Base-by-base conservation (phyloP, 2,329 filamentous ascomycete genomes). In the Pleomassaria siparia region DNA sequence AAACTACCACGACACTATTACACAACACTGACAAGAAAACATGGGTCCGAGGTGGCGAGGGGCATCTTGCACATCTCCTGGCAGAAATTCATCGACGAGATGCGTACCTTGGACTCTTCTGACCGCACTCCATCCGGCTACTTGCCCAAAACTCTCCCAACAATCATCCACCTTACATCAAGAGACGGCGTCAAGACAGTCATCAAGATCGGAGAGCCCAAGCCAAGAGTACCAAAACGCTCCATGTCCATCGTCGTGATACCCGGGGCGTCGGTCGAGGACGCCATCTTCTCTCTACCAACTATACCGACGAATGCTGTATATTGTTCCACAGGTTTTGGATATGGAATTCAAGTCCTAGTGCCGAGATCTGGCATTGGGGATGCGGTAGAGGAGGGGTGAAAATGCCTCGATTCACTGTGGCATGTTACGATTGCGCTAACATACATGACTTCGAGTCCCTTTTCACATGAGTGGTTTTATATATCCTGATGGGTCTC, bases 241-340 rank as follows among this genome's bases (percentile, higher is more conserved):
- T 39, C 71, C 15, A 64, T 72, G 8, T 74, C 58, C 50, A 67
- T 86, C 5, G 76, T 86, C 50, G 77, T 86, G 74, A 74, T 86
- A 36, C 82, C 83, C 0, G 84, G 83, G 16, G 82, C 82, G 0
- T 74, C 80, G 1, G 83, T 86, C 1, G 80, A 85, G 61, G 80
- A 86, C 55, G 78, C 82, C 52, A 83, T 86, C 44, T 86, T 75
- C 52, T 77, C 83, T 0, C 72, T 84, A 22, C 82, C 83, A 2
- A 86, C 83, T 2, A 83, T 86, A 45, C 74, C 76, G n/a, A 78
- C 77, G 53, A 85, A 86, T 61, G 76, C 81, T 0, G 76, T 86
- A 51, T 82, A 85, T 59, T 85, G 84, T 67, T 81, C 86, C 62
- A 80, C 76, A 2, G 71, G 76, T 1, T 79, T 77, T 0, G 84